Evolutionary conservation across 2,329 filamentous ascomycete species (phyloP).

Genomic region (Claviceps sorghi): DNA sequence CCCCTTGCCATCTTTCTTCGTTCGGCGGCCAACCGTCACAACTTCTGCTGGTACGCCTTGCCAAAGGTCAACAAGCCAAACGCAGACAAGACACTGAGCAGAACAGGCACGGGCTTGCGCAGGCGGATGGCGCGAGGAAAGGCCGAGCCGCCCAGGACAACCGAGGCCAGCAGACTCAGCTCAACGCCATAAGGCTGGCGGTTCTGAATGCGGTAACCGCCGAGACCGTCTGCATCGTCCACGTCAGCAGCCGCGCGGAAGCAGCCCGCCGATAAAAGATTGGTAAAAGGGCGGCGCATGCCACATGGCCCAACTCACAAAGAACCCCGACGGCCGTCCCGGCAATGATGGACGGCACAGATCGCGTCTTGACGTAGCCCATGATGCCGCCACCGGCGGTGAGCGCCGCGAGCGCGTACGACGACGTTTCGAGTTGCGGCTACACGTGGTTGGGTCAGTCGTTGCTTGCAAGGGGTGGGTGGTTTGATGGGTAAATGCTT

Average conservation of each 20-base stretch:
- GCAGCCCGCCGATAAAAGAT: neutral
- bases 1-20: slow-evolving; percentile 1
- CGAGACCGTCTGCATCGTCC: slow-evolving; percentile 47
- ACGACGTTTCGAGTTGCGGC: slow-evolving; percentile 36
- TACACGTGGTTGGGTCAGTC: neutral
- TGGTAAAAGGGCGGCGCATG: too few relatives aligned
- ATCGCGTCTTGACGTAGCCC: slow-evolving; percentile 74
- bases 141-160: slow-evolving; percentile 70
- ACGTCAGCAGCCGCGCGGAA: neutral
- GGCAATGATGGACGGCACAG: slow-evolving; percentile 72
- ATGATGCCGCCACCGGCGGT: slow-evolving; percentile 78
- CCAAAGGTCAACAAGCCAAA: slow-evolving; percentile 74
- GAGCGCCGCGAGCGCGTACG: slow-evolving; percentile 63
- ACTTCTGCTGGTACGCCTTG: slow-evolving; percentile 39
- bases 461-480: neutral
- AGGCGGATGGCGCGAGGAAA: slow-evolving; percentile 76
- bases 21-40: slow-evolving; percentile 22
- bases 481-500: neutral
- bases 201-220: slow-evolving; percentile 66
- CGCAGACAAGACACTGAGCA: slow-evolving; percentile 62
- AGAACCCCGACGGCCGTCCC: slow-evolving; percentile 65
- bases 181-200: slow-evolving; percentile 71
- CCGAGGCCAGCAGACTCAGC: slow-evolving; percentile 71
- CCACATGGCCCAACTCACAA: slow-evolving; percentile 25
- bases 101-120: slow-evolving; percentile 70